Evolutionary conservation across 352 stramenopile genomes (phyloP), one percentile per base, ranked within the genome.

Genomic region (Pythium periplocum): DNA sequence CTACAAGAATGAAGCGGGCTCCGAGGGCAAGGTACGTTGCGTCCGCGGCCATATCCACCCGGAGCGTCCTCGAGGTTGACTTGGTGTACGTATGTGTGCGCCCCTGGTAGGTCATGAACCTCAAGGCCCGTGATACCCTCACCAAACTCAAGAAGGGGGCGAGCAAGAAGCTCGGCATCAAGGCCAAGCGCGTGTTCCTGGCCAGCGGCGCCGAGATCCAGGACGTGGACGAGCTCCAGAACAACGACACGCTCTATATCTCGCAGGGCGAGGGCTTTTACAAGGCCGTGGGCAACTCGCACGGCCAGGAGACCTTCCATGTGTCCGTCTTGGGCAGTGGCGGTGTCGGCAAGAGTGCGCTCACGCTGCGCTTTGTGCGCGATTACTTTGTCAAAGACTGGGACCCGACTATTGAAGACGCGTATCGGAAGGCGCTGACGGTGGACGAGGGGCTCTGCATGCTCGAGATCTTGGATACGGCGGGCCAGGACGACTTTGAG

Each of bases 301-400:
- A 74, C 32, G 78, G 78, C 53, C 80, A 95, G 53, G 78, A 95
- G 66, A 92, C 82, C 4, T 87, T 93, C 55, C 77, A 93, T 53
- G 68, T 96, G 51, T 96, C 86, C 3, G 84, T 96, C 39, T 66
- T 96, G 26, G 87, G 87, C 56, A 88, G 81, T 17, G 87, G 87
- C 46, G 87, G 87, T 44, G 87, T 96, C n/a, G 87, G 87, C 64
- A 96, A 96, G 56, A 95, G 83, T 54, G 87, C 87, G 41, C 70
- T 96, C 10, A 96, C 86, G 53, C 65, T 95, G 59, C 83, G 87
- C 40, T 96, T 96, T 53, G 84, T 96, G 51, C 72, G 85, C 62
- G 87, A 95, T 53, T 90, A 93, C 56, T 96, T 95, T 62, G 85
- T 96, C 34, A 86, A 90, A 45, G 86, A 96, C 63, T 96, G 87